These are phyloP conservation scores for Alternaria metachromatica DNA, from an alignment of 2,329 filamentous ascomycete species.

Conservation along the genomic window DNA sequence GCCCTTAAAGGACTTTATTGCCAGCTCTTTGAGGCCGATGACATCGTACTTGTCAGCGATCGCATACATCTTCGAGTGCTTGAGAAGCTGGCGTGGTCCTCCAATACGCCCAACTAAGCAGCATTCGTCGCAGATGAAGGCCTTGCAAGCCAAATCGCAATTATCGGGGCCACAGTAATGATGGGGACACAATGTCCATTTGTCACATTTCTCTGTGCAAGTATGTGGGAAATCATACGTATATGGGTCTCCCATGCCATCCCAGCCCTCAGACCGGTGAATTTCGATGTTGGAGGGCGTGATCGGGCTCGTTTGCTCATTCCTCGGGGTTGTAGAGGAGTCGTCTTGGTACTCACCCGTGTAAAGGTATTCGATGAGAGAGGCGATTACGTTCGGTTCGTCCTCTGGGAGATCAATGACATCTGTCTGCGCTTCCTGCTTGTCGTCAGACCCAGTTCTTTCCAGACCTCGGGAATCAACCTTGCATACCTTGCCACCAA, in stretches of 20 bases:
- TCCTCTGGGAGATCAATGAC: neutral
- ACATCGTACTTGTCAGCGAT: neutral
- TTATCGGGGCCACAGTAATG: rapidly evolving
- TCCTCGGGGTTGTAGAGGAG: no score
- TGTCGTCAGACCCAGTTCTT: neutral
- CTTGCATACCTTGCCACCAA: constrained; percentile 12
- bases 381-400: neutral
- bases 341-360: neutral
- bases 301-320: neutral
- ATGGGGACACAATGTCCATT: neutral
- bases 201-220: no score
- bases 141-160: neutral
- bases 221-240: no score
- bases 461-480: no score
- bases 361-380: neutral
- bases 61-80: neutral
- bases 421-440: neutral
- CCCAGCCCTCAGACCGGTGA: no score
- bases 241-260: no score
- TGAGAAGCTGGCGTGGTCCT: neutral
- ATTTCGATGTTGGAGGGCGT: no score
- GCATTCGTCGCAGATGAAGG: neutral
- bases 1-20: rapidly evolving
- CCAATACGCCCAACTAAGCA: neutral
- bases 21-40: neutral